Evolutionary conservation across 2,329 filamentous ascomycete genomes (phyloP), one percentile per base, ranked within the genome.

Genomic region (Dactylonectria estremocensis): DNA sequence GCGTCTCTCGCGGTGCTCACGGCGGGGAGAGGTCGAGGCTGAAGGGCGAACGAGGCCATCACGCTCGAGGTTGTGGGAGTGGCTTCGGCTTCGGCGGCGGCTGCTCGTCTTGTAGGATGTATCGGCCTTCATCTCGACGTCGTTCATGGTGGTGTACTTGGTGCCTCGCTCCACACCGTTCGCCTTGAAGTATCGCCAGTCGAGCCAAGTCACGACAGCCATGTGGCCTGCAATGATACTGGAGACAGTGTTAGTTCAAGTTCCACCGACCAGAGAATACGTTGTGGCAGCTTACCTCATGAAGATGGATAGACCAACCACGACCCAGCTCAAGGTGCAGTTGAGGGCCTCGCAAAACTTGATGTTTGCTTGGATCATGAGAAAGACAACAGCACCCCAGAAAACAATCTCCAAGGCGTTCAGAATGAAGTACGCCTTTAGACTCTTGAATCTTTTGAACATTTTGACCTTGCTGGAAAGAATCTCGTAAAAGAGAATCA

Each of bases 381-480:
- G 45, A 31, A 61, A 70, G 1, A 54, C 66, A 13, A 70, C 66
- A 3, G 68, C 68, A n/a, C 54, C 62, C 82, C 83, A 85, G 70
- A 84, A 84, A 18, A 84, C 75, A n/a, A 81, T 69, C 68, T 85
- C 83, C 14, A 84, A 72, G 46, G 66, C 75, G 70, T 82, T 83
- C 62, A 85, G 74, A 45, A 84, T 81, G 6, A 76, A 66, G 68
- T 83, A 78, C 9, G 82, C 82, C 69, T 83, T 85, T 3, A 80
- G 71, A 68, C 78, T 82, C 31, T 67, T 73, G 80, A 80, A 85
- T 64, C 75, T 77, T n/a, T 75, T 68, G 58, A 83, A 77, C 1
- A 69, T 68, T 5, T 65, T 40, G 14, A 78, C 68, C 62, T 83
- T 79, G 35, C 79, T 77, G 35, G 80, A 80, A 2, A 83, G 68